phyloP scores from a whole-genome alignment of 202 grass and related monocot genomes.

The Panicum virgatum region DNA sequence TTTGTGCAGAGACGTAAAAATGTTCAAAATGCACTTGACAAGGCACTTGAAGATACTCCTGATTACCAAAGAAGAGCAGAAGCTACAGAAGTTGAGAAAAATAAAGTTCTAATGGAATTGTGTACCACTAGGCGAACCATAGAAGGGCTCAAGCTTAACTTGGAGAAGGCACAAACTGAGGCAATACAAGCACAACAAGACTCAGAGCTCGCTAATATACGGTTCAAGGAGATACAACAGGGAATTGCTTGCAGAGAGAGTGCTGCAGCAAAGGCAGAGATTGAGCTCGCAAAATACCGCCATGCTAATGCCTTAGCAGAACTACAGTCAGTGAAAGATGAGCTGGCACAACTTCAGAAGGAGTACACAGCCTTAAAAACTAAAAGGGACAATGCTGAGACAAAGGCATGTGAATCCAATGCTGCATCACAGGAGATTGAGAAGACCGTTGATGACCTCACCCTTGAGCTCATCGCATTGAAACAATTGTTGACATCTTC shows the following conservation, averaged over 20 bases:
- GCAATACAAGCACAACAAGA: constrained; percentile 68
- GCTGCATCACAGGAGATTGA: constrained; percentile 55
- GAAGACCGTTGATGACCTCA: constrained; percentile 61
- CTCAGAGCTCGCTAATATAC: constrained; percentile 55
- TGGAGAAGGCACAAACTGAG: constrained; percentile 63
- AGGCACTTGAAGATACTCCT: constrained; percentile 41
- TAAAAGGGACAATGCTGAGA: constrained; percentile 45
- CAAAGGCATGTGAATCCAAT: constrained; percentile 45
- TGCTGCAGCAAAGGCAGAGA: constrained; percentile 55
- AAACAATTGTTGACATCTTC: constrained; percentile 59
- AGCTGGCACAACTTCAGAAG: constrained; percentile 56
- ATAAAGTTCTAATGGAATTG: constrained; percentile 45
- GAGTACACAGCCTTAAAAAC: constrained; percentile 52
- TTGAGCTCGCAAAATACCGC: constrained; percentile 58
- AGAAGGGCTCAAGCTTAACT: constrained; percentile 65
- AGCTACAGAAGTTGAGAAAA: constrained; percentile 54
- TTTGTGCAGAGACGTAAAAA: constrained; percentile 58
- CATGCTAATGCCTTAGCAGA: constrained; percentile 44
- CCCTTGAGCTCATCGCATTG: constrained; percentile 49
- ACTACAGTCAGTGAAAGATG: constrained; percentile 58
- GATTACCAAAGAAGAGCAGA: constrained; percentile 50
- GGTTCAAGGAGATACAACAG: constrained; percentile 59
- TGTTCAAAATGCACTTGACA: constrained; percentile 63
- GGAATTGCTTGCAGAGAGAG: constrained; percentile 55
- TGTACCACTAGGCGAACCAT: constrained; percentile 40